Base-by-base conservation (phyloP, 148 eudicot species). In the Arctostaphylos glauca region DNA sequence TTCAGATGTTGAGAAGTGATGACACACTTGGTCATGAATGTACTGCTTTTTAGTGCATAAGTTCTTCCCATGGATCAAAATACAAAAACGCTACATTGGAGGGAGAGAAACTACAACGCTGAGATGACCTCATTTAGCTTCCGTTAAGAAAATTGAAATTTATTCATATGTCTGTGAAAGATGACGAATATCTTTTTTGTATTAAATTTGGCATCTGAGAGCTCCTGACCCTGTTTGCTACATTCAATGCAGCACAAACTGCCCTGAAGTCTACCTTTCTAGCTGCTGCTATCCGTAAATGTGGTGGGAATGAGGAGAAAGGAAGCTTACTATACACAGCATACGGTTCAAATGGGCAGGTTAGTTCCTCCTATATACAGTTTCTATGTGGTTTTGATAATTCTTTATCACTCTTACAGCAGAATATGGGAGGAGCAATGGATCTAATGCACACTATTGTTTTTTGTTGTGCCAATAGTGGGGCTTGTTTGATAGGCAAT, bases 271-370 rank as follows among this genome's bases (percentile, higher is more conserved):
- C 92, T 48, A 90, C 90, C 79, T 97, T 97, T 83, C 88, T 97
- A 78, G 93, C 97, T 82, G 82, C 99, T 78, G 99, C 99, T 5
- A 92, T 94, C 77, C 92, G 95, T 52, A 97, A 97, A 87, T 97
- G 99, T 89, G 99, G 99, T 80, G 98, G 98, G 48, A 94, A 96
- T 87, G 97, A 88, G 86, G 99, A 96, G 88, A 96, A 96, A 84
- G 98, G 99, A 73, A 81, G n/a, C 59, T 75, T 90, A 77, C 82
- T 94, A 41, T 96, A 96, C 85, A 78, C 89, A 60, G 98, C 98
- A 46, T 96, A 93, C 88, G 99, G 99, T 76, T 96, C 99, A 55
- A 89, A 50, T 87, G 98, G 98, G 49, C 99, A 96, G 95, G 99
- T 96, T 74, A 49, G 90, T 87, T 75, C 43, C 46, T 47, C 44